phyloP scores from a whole-genome alignment of 805 yeast species.

The Wickerhamomyces subpelliculosus region DNA sequence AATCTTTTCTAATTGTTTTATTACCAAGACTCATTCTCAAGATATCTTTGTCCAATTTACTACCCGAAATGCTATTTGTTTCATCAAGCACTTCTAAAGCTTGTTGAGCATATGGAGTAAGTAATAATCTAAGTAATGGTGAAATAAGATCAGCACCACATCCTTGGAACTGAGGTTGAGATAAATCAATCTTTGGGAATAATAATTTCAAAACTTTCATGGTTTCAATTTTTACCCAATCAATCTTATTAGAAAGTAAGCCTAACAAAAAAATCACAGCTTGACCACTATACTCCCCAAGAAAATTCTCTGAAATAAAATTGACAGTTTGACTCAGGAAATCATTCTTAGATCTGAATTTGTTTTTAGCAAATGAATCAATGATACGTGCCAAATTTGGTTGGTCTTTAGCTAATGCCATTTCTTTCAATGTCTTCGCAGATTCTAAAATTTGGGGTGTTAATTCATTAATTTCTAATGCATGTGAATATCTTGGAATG shows the following conservation, averaged over 20 bases:
- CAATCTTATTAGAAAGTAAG: slow-evolving; percentile 62
- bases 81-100: slow-evolving; percentile 89
- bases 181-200: slow-evolving; percentile 72
- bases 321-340: slow-evolving; percentile 76
- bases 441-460: slow-evolving; percentile 43
- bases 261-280: slow-evolving; percentile 73
- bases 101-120: slow-evolving; percentile 82
- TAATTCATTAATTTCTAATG: slow-evolving; percentile 54
- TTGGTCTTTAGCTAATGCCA: slow-evolving; percentile 54
- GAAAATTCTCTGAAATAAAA: slow-evolving; percentile 59
- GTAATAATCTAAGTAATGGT: slow-evolving; percentile 70
- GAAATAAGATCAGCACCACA: slow-evolving; percentile 94
- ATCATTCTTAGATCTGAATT: slow-evolving; percentile 87
- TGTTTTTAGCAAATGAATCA: slow-evolving; percentile 65
- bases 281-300: slow-evolving; percentile 70
- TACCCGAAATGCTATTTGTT: slow-evolving; percentile 78
- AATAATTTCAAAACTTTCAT: slow-evolving; percentile 68
- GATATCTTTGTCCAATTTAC: slow-evolving; percentile 85
- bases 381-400: slow-evolving; percentile 63
- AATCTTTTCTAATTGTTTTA: slow-evolving; percentile 66
- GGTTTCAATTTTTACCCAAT: slow-evolving; percentile 78
- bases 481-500: slow-evolving; percentile 78
- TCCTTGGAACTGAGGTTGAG: slow-evolving; percentile 72
- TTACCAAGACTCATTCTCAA: slow-evolving; percentile 89
- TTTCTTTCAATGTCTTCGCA: slow-evolving; percentile 47